phyloP scores from a whole-genome alignment of 768 basidiomycete genomes.

The Xerocomellus intermedius region DNA sequence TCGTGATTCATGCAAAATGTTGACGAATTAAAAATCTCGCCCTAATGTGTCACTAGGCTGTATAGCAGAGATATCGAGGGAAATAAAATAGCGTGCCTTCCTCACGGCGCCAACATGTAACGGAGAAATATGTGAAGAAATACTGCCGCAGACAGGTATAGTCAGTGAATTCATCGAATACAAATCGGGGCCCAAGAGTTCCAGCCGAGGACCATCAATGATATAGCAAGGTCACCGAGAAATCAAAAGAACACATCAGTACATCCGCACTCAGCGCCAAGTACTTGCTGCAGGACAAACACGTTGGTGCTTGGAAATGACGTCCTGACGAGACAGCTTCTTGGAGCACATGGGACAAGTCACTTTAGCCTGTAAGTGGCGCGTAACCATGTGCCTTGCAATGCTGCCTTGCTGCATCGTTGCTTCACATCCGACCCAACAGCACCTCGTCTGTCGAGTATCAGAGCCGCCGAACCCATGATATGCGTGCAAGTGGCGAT shows the following conservation, averaged over 20 bases:
- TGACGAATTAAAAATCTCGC: too few species aligned
- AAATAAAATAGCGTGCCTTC: neutral
- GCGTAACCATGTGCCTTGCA: conserved; percentile 27
- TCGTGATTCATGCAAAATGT: too few species aligned
- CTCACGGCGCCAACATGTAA: conserved; percentile 1
- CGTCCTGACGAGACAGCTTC: conserved; percentile 27
- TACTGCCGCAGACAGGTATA: neutral
- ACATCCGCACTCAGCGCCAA: conserved; percentile 10
- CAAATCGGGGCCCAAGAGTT: neutral
- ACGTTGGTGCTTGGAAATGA: conserved; percentile 27
- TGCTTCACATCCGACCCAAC: conserved; percentile 20
- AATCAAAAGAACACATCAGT: neutral
- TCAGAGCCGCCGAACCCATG: conserved; percentile 26
- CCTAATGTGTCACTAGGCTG: neutral
- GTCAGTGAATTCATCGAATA: neutral
- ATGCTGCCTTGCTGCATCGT: conserved; percentile 30
- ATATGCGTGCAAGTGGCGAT: conserved; percentile 25
- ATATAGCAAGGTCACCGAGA: neutral
- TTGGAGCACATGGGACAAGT: conserved; percentile 29
- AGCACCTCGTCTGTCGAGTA: conserved; percentile 17
- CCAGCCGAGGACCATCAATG: neutral
- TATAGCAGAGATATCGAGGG: neutral
- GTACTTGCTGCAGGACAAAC: conserved; percentile 22
- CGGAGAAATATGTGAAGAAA: neutral
- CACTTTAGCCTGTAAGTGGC: conserved; percentile 28